Evolutionary conservation across 1,284 basidiomycete species (phyloP), one percentile per base, ranked within the genome.

Genomic region (Malassezia cuniculi): DNA sequence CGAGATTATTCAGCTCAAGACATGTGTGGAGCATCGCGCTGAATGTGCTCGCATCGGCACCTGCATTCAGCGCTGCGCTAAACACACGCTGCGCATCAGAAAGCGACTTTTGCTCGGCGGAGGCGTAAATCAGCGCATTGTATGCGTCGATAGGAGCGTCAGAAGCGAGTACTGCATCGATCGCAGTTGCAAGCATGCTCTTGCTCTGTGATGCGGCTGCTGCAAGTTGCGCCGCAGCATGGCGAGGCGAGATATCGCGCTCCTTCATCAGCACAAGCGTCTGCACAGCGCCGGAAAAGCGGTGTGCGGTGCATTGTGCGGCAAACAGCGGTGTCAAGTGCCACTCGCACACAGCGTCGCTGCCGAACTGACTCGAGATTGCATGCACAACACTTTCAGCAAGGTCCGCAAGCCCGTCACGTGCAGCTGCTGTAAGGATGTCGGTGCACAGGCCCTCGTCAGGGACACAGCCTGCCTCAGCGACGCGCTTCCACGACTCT

Each of bases 291-390:
- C 36, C 56, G 2, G 26, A 34, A 18, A 54, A 54, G 26, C 52
- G 39, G 0, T 16, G 25, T 1, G 46, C 31, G 15, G 26, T 42
- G 31, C 55, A 58, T 11, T 54, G 47, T 0, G 55, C 52, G 31
- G 60, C 55, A 8, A 58, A 50, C 2, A 56, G 47, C 6, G 58
- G 52, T 10, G 48, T 35, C 19, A 63, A 24, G 17, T 58, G 55
- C 49, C 54, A 54, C 31, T 55, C 50, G 22, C 56, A 51, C 11
- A 58, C 14, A 10, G 15, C 15, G 21, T 11, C 5, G 20, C 39
- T 19, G 3, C n/a, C 29, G 14, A 41, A 47, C 3, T 33, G 34
- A 3, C 41, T 43, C 14, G 44, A 41, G 25, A 50, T 18, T 10
- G 42, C 39, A 2, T 30, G 19, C 3, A 55, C 35, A 10, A 55